These are phyloP conservation scores for Porphyrellus cyaneotinctus DNA, from an alignment of 768 basidiomycete species.

Conservation along the genomic window DNA sequence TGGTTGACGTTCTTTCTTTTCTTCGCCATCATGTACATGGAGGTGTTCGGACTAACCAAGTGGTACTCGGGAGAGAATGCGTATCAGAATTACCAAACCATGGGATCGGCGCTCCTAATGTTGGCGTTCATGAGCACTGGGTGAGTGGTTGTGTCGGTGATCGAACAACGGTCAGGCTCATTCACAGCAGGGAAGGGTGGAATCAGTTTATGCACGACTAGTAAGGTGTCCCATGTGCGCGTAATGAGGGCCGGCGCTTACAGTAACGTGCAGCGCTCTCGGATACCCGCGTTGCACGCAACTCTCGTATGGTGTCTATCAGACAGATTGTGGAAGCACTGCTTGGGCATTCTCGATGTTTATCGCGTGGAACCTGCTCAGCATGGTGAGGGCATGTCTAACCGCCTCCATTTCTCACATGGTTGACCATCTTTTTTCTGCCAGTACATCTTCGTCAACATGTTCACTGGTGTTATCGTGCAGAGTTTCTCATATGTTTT, in stretches of 20 bases:
- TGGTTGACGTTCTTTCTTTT: conserved; percentile 92
- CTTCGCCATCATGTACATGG: conserved; percentile 83
- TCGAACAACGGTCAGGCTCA: conserved; percentile 1
- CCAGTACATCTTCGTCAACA: conserved; percentile 93
- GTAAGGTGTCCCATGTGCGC: conserved; percentile 35
- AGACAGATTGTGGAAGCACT: conserved; percentile 85
- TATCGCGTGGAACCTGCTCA: conserved; percentile 92
- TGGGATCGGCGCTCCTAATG: conserved; percentile 83
- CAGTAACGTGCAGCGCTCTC: conserved; percentile 49
- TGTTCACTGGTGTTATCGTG: conserved; percentile 96
- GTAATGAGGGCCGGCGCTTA: neutral
- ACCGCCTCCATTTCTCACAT: conserved; percentile 11
- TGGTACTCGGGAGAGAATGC: conserved; percentile 60
- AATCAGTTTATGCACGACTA: conserved; percentile 98
- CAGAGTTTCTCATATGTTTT: conserved; percentile 96
- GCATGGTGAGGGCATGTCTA: conserved; percentile 61
- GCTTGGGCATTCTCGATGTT: conserved; percentile 83
- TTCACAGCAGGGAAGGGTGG: conserved; percentile 71
- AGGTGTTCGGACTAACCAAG: conserved; percentile 89
- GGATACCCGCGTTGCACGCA: conserved; percentile 81
- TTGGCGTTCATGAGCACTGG: conserved; percentile 90
- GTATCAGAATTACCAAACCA: conserved; percentile 70
- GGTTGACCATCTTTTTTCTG: neutral
- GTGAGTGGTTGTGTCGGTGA: conserved; percentile 40
- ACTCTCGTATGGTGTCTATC: conserved; percentile 37